A percentile compares a stretch with the other conserved stretches of the same genome.
Evolutionary conservation across 1,284 basidiomycete genomes (phyloP).

Genomic region (Vanrija sp.): DNA sequence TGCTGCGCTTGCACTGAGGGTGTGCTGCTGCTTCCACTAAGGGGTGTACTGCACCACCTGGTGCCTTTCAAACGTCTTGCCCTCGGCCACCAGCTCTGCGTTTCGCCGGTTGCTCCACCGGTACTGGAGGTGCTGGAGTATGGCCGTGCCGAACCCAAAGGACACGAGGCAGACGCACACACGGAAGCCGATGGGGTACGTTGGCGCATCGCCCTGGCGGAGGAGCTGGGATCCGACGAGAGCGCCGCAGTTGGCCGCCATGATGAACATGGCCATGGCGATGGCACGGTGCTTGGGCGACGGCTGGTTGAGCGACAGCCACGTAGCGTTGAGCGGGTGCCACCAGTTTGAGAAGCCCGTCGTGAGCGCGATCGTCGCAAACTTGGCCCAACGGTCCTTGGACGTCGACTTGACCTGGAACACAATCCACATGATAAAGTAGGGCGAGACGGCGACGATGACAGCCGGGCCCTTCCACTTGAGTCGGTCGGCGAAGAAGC

Average conservation of each 20-base stretch:
- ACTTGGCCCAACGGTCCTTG: constrained; percentile 25
- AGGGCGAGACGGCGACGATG: constrained; percentile 10
- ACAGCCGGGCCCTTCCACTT: constrained; percentile 17
- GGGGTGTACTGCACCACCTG: too few species aligned
- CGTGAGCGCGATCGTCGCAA: constrained; percentile 20
- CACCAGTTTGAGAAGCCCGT: constrained; percentile 13
- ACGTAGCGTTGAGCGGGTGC: constrained; percentile 33
- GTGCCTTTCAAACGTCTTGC: neutral
- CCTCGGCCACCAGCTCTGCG: neutral
- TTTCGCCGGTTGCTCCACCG: constrained; percentile 22
- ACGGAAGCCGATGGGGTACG: constrained; percentile 31
- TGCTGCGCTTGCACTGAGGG: too few species aligned
- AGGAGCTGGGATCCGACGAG: constrained; percentile 37
- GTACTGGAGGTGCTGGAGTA: constrained; percentile 34
- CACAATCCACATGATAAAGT: constrained; percentile 23
- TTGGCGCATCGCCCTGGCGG: constrained; percentile 33
- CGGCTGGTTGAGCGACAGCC: constrained; percentile 31
- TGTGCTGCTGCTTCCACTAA: too few species aligned
- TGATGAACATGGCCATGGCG: constrained; percentile 41
- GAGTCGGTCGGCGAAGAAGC: constrained; percentile 16
- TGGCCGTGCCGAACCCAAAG: constrained; percentile 15
- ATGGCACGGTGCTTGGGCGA: constrained; percentile 34
- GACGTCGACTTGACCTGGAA: constrained; percentile 22
- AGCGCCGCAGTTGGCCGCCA: constrained; percentile 35
- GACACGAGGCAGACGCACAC: constrained; percentile 26